These are phyloP conservation scores for Camellia lanceoleosa DNA, from an alignment of 148 eudicot genomes.

Conservation along the genomic window DNA sequence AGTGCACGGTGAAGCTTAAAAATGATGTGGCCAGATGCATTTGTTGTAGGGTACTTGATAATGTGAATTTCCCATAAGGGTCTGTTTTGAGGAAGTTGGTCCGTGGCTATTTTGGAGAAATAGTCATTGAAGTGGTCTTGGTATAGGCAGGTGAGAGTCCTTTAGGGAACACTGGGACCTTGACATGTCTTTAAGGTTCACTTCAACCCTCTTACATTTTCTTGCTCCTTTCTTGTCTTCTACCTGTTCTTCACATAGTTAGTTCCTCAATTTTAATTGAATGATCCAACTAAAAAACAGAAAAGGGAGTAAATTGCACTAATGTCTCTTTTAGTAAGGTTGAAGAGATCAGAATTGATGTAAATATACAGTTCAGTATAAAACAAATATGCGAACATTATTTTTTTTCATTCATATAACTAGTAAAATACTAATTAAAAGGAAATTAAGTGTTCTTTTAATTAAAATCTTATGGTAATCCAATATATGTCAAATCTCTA, in stretches of 20 bases:
- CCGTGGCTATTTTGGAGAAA: slow-evolving; percentile 49
- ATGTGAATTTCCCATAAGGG: slow-evolving; percentile 83
- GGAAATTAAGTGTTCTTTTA: too few relatives aligned
- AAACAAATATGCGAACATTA: too few relatives aligned
- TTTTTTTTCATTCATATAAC: too few relatives aligned
- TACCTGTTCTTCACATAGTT: slow-evolving; percentile 34
- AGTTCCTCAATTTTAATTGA: too few relatives aligned
- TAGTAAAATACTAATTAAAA: too few relatives aligned
- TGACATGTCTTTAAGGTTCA: slow-evolving; percentile 53
- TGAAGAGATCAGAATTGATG: too few relatives aligned
- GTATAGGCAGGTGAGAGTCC: slow-evolving; percentile 34
- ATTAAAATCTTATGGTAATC: too few relatives aligned
- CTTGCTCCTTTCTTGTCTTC: slow-evolving; percentile 48
- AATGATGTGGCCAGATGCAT: slow-evolving; percentile 52
- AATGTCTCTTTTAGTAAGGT: too few relatives aligned
- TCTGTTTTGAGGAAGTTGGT: slow-evolving; percentile 49
- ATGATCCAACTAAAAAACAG: too few relatives aligned
- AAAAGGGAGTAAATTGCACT: too few relatives aligned
- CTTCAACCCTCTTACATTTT: slow-evolving; percentile 68
- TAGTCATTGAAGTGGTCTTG: slow-evolving; percentile 50
- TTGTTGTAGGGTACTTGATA: slow-evolving; percentile 60
- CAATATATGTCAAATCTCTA: too few relatives aligned
- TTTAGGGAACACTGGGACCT: slow-evolving; percentile 39
- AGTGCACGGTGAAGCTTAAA: slow-evolving; percentile 86
- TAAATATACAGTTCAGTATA: too few relatives aligned